Evolutionary conservation across 2,329 filamentous ascomycete genomes (phyloP).

Genomic region (Aspergillus latus): DNA sequence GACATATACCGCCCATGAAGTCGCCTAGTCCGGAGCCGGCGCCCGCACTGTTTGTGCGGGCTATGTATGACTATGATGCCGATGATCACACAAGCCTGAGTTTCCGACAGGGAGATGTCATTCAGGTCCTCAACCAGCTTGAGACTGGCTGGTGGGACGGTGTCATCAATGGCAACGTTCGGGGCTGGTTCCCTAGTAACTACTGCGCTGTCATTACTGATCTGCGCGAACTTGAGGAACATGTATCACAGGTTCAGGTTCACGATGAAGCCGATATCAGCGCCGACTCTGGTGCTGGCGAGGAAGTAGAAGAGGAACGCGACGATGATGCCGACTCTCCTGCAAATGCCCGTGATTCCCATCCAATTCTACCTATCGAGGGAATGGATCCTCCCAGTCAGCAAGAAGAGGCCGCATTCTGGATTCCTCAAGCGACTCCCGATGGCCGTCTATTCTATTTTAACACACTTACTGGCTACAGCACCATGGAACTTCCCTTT

Average conservation of each 20-base stretch:
- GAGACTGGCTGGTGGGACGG: conserved; percentile 99
- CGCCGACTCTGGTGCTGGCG: conserved; percentile 54
- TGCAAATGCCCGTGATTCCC: conserved; percentile 62
- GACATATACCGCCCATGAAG: conserved; percentile 33
- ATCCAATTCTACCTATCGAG: conserved; percentile 65
- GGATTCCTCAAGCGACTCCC: conserved; percentile 95
- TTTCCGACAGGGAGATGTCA: conserved; percentile 94
- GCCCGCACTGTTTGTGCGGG: conserved; percentile 77
- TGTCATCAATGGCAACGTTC: conserved; percentile 83
- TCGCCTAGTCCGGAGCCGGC: conserved; percentile 43
- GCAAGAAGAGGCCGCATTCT: conserved; percentile 89
- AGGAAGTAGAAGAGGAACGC: conserved; percentile 63
- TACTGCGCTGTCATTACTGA: conserved; percentile 86
- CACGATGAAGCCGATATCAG: conserved; percentile 55
- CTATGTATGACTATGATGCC: conserved; percentile 95
- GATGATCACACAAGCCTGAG: conserved; percentile 95
- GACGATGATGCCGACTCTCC: conserved; percentile 69
- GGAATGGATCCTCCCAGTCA: conserved; percentile 58
- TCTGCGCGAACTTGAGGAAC: conserved; percentile 69
- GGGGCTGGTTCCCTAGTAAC: conserved; percentile 99
- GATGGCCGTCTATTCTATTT: conserved; percentile 96
- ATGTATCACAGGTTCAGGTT: conserved; percentile 51
- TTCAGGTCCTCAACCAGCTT: conserved; percentile 95
- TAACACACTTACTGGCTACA: conserved; percentile 95
- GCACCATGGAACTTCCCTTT: conserved; percentile 88